Conservation (phyloP, 1,284 basidiomycete genomes). For the Cryptococcus sp. region DNA sequence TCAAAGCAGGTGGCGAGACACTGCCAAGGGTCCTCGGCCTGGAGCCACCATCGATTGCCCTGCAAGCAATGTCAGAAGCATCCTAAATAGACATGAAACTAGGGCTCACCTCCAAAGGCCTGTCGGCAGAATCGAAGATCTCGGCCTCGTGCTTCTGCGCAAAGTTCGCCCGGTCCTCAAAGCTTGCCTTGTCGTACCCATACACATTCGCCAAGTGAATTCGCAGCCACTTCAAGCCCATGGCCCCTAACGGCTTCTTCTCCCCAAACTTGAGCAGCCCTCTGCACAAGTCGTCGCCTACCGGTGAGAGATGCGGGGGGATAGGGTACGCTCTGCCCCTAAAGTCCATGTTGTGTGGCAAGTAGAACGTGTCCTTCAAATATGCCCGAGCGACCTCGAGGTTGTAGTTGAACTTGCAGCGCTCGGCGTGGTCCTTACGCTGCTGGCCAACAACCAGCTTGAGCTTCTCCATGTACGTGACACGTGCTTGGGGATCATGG, state of each 20-base stretch:
- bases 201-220: slow-evolving; percentile 91
- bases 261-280: slow-evolving; percentile 84
- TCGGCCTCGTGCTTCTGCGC: slow-evolving; percentile 70
- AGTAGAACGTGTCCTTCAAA: slow-evolving; percentile 69
- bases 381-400: slow-evolving; percentile 87
- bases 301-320: slow-evolving; percentile 92
- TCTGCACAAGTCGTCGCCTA: slow-evolving; percentile 91
- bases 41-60: slow-evolving; percentile 81
- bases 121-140: slow-evolving; percentile 76
- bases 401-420: slow-evolving; percentile 95
- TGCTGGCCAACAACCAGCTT: slow-evolving; percentile 63
- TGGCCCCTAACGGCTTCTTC: slow-evolving; percentile 70
- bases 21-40: slow-evolving; percentile 97
- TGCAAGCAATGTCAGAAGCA: slow-evolving; percentile 27
- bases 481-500: slow-evolving; percentile 64
- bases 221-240: slow-evolving; percentile 80
- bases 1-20: slow-evolving; percentile 91
- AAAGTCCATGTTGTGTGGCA: slow-evolving; percentile 98
- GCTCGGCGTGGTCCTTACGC: slow-evolving; percentile 79
- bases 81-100: no score
- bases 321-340: slow-evolving; percentile 96
- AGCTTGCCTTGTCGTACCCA: slow-evolving; percentile 92
- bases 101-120: slow-evolving; percentile 68
- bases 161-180: slow-evolving; percentile 83
- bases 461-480: slow-evolving; percentile 60